Percentiles rank a stretch among this genome's conserved stretches.
Conservation (phyloP, 2,329 filamentous ascomycete genomes). For the Tolypocladium tundrense region DNA sequence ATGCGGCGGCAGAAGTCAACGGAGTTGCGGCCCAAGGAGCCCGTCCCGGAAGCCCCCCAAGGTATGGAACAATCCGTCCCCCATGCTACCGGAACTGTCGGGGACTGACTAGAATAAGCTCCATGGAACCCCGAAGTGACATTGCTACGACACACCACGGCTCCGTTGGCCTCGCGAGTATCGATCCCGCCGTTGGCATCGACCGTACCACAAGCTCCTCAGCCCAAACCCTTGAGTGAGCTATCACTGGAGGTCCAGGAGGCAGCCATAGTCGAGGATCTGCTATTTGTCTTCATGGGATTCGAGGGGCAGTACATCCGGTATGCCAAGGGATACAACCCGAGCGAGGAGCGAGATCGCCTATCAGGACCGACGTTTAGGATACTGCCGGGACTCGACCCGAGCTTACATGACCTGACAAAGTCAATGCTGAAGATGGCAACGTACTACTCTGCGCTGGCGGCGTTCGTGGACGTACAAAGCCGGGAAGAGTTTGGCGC, state of each 20-base stretch:
- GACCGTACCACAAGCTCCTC: conserved; percentile 63
- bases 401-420: conserved; percentile 80
- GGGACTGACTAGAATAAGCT: conserved; percentile 15
- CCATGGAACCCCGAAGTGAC: conserved; percentile 74
- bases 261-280: conserved; percentile 74
- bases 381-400: conserved; percentile 75
- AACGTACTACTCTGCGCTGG: conserved; percentile 82
- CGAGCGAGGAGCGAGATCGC: conserved; percentile 74
- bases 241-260: conserved; percentile 77
- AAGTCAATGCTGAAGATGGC: conserved; percentile 88
- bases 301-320: conserved; percentile 97
- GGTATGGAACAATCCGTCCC: conserved; percentile 23
- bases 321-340: conserved; percentile 74
- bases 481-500: conserved; percentile 87
- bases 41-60: conserved; percentile 36
- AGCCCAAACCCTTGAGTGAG: conserved; percentile 57
- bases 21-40: conserved; percentile 34
- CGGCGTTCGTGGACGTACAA: conserved; percentile 89
- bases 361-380: conserved; percentile 73
- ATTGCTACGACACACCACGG: conserved; percentile 55
- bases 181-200: conserved; percentile 62
- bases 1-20: conserved; percentile 28
- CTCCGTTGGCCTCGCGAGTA: conserved; percentile 60
- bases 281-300: conserved; percentile 94
- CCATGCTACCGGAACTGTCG: neutral